Conservation (phyloP, 2,329 filamentous ascomycete species). For the Ophiostoma triangulosporum region DNA sequence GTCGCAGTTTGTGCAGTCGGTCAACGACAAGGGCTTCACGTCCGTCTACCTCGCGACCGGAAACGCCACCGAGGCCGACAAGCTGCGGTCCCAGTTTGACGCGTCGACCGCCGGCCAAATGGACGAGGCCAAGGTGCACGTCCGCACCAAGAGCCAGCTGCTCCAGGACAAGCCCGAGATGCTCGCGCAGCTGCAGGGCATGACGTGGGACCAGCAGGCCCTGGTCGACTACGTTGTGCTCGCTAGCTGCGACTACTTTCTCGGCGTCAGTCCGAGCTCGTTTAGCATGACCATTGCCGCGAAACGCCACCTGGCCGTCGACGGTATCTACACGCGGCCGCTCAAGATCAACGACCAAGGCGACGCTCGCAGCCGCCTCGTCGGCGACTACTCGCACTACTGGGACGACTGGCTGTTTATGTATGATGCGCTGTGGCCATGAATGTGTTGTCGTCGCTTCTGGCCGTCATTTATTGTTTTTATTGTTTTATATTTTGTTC, state of each 20-base stretch:
- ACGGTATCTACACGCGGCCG: slow-evolving; percentile 27
- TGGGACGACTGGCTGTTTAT: slow-evolving; percentile 37
- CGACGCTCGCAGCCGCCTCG: slow-evolving; percentile 28
- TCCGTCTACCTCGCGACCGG: slow-evolving; percentile 33
- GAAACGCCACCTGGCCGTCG: slow-evolving; percentile 29
- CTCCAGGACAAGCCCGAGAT: slow-evolving; percentile 18
- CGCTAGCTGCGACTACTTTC: slow-evolving; percentile 26
- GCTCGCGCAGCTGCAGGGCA: slow-evolving; percentile 21
- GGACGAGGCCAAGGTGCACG: neutral
- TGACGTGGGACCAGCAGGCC: slow-evolving; percentile 32
- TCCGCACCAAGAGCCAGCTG: slow-evolving; percentile 26
- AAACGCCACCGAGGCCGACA: slow-evolving; percentile 27
- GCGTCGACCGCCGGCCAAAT: slow-evolving; percentile 13
- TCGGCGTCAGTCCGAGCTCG: slow-evolving; percentile 32
- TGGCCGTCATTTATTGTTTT: neutral
- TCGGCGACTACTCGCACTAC: slow-evolving; percentile 31
- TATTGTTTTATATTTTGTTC: neutral
- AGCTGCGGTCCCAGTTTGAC: slow-evolving; percentile 20
- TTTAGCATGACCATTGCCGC: slow-evolving; percentile 34
- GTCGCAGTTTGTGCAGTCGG: slow-evolving; percentile 25
- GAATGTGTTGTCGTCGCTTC: neutral
- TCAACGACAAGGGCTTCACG: slow-evolving; percentile 20
- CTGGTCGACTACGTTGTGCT: slow-evolving; percentile 29
- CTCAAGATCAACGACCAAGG: slow-evolving; percentile 30
- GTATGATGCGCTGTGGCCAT: slow-evolving; percentile 32